Percentiles rank a stretch among this genome's conserved stretches.
phyloP scores from a whole-genome alignment of 768 basidiomycete species.

The Agrocybe praecox region DNA sequence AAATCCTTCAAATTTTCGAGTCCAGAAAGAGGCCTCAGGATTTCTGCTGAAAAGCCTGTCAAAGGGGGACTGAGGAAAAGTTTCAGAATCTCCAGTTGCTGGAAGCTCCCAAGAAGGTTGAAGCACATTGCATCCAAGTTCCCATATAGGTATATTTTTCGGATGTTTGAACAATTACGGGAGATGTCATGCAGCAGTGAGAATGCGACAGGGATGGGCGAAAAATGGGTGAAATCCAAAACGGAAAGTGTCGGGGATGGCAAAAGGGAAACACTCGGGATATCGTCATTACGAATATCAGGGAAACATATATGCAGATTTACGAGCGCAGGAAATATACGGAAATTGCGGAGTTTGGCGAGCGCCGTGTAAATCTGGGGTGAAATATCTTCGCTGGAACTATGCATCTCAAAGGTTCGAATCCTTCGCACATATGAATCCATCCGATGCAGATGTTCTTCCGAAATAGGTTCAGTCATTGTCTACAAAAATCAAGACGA shows the following conservation, averaged over 20 bases:
- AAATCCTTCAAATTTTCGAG: too few relatives aligned
- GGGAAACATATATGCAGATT: background rate
- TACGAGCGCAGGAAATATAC: background rate
- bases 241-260: background rate
- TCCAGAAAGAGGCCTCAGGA: too few relatives aligned
- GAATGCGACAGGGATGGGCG: too few relatives aligned
- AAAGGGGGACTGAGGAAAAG: too few relatives aligned
- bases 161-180: too few relatives aligned
- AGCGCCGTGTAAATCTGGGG: conserved; percentile 2
- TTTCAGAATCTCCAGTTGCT: too few relatives aligned
- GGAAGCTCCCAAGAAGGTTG: too few relatives aligned
- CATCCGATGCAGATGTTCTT: conserved; percentile 1
- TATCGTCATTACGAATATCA: background rate
- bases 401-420: background rate
- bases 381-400: background rate
- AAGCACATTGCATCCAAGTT: too few relatives aligned
- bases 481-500: background rate
- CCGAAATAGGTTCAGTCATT: background rate
- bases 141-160: too few relatives aligned
- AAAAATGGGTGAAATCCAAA: too few relatives aligned
- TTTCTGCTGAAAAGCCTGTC: too few relatives aligned
- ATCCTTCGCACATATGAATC: conserved; percentile 1
- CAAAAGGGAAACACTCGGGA: background rate
- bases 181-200: too few relatives aligned
- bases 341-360: background rate